Evolutionary conservation across 2,329 filamentous ascomycete genomes (phyloP).

Genomic region (Colletotrichum viniferum): DNA sequence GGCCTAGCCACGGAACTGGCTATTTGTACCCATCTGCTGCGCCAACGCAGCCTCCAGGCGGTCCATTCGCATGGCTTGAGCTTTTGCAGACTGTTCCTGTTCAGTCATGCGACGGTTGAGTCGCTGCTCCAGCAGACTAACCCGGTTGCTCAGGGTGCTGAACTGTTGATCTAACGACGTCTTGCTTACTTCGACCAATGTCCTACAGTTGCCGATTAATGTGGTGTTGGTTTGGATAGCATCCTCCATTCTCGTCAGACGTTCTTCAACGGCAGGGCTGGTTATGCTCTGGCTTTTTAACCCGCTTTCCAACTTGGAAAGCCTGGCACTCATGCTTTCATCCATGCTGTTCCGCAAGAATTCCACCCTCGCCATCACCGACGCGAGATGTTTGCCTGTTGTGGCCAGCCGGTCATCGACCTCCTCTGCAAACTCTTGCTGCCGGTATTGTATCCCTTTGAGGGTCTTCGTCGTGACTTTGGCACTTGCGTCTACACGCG

Average conservation of each 20-base stretch:
- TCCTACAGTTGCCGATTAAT: slow-evolving; percentile 7
- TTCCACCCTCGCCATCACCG: background rate
- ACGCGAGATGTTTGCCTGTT: background rate
- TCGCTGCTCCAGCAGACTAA: background rate
- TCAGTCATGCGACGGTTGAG: background rate
- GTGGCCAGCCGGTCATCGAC: background rate
- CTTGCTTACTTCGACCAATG: slow-evolving; percentile 4
- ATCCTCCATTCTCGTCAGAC: background rate
- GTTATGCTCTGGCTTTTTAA: background rate
- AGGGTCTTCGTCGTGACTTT: background rate
- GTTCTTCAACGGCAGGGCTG: background rate
- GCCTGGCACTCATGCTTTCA: background rate
- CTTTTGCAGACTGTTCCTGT: background rate
- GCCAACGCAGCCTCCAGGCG: background rate
- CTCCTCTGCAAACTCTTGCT: background rate
- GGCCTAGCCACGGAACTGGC: background rate
- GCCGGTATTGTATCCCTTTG: background rate
- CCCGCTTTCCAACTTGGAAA: background rate
- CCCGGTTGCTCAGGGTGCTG: background rate
- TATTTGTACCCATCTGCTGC: background rate
- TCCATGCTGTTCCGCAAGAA: background rate
- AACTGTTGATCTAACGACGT: background rate
- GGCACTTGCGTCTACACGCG: background rate
- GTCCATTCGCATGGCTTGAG: background rate
- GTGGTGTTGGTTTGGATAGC: background rate